Conservation (phyloP, 306 rosid species). For the Cicer pinnatifidum region DNA sequence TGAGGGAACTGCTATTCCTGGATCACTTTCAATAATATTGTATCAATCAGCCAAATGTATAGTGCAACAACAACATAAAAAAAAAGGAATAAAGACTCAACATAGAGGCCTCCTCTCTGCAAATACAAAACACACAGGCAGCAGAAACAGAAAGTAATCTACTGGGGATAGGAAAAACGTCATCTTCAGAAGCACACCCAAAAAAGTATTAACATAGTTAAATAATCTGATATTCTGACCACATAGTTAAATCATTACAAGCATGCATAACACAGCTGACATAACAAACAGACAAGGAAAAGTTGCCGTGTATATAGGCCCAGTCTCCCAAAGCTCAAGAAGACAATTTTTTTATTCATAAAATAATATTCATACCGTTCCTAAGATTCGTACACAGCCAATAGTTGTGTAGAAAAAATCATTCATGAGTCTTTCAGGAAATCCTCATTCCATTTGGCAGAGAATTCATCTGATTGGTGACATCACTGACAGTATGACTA, state of each 20-base stretch:
- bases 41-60: neutral
- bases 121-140: neutral
- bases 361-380: slow-evolving; percentile 9
- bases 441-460: neutral
- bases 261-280: slow-evolving; percentile 4
- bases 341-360: neutral
- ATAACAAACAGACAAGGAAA: slow-evolving; percentile 30
- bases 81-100: neutral
- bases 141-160: slow-evolving; percentile 23
- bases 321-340: neutral
- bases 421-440: slow-evolving; percentile 34
- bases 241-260: slow-evolving; percentile 3
- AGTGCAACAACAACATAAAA: neutral
- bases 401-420: neutral
- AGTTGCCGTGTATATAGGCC: neutral
- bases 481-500: neutral
- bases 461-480: slow-evolving; percentile 14
- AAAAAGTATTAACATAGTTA: neutral
- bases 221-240: slow-evolving; percentile 31
- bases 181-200: neutral
- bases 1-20: slow-evolving; percentile 15
- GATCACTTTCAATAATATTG: slow-evolving; percentile 8
- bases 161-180: slow-evolving; percentile 3
- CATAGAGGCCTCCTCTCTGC: neutral
- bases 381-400: neutral